Percentiles rank a stretch among this genome's conserved stretches.
These are phyloP conservation scores for Aureobasidium sp. DNA, from an alignment of 2,329 filamentous ascomycete genomes.

Conservation along the genomic window DNA sequence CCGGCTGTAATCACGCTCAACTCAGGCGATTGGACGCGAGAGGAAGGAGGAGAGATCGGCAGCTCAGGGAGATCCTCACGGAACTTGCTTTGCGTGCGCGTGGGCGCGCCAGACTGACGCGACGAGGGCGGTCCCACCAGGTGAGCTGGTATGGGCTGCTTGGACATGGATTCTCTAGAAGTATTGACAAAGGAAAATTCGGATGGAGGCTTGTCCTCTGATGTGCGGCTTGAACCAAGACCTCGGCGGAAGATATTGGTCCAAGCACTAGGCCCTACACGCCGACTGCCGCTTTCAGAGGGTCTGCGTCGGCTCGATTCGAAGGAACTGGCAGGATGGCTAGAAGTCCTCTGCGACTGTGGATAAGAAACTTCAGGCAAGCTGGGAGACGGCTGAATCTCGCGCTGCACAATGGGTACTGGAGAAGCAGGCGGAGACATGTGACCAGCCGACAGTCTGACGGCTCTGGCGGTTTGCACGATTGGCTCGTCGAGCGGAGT, in stretches of 20 bases:
- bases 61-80: conserved; percentile 85
- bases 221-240: conserved; percentile 28
- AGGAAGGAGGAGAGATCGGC: conserved; percentile 77
- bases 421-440: conserved; percentile 38
- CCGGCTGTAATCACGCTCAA: conserved; percentile 40
- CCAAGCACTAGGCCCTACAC: conserved; percentile 44
- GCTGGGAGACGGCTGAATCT: conserved; percentile 43
- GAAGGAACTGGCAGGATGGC: conserved; percentile 11
- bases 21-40: conserved; percentile 71
- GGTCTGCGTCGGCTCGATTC: conserved; percentile 25
- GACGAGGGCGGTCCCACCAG: conserved; percentile 35
- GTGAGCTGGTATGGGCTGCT: conserved; percentile 46
- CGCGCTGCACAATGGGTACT: conserved; percentile 22
- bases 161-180: conserved; percentile 76
- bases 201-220: conserved; percentile 45
- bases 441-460: conserved; percentile 39
- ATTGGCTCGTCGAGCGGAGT: conserved; percentile 41
- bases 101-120: conserved; percentile 53
- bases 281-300: conserved; percentile 32
- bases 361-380: conserved; percentile 48
- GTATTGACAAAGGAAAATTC: conserved; percentile 77
- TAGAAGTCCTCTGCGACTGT: conserved; percentile 11
- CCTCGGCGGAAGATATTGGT: conserved; percentile 66
- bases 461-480: conserved; percentile 42
- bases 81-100: conserved; percentile 83